Evolutionary conservation across 805 yeast genomes (phyloP), one percentile per base, ranked within the genome.

Genomic region (Zygoascus bituminiphila): DNA sequence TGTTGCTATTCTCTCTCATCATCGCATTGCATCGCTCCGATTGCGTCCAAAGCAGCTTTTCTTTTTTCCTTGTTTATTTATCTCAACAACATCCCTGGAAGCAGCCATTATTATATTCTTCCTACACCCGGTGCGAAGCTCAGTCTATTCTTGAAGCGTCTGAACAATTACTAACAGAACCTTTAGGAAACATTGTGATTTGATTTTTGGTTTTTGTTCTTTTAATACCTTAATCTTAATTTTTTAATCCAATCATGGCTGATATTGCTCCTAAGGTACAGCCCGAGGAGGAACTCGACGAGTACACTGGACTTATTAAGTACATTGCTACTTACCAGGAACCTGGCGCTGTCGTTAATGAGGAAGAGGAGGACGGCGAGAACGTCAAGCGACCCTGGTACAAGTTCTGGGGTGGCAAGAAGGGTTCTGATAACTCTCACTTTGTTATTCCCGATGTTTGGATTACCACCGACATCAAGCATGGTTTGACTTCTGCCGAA

Each of bases 401-500:
- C 42, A 63, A 54, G 77, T 67, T 47, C 80, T 74, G 42, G 79
- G 72, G 37, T 75, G 71, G 24, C 78, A 46, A 37, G 23, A 72
- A 43, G 80, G 72, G 64, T 21, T 70, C 57, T 29, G 65, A 57
- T 41, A 70, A 24, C 26, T 53, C 47, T 44, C 51, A 50, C 24
- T 64, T 62, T 54, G 49, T 47, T 29, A 85, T 84, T 49, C 95
- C 95, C 47, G 95, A 87, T 57, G 88, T 84, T 62, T 73, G 86
- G 68, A 72, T 86, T 62, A 78, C 82, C 67, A 87, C 95, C 54
- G 87, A 83, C 72, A 85, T 89, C 53, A 67, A 79, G 59, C 66
- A 70, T 60, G 95, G 95, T 81, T 76, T 87, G 65, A 67, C 82
- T 53, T 70, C 78, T 52, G 87, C 80, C 47, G 95, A 87, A 70